phyloP scores from a whole-genome alignment of 2,329 filamentous ascomycete species.

The Diaporthe ampelina region DNA sequence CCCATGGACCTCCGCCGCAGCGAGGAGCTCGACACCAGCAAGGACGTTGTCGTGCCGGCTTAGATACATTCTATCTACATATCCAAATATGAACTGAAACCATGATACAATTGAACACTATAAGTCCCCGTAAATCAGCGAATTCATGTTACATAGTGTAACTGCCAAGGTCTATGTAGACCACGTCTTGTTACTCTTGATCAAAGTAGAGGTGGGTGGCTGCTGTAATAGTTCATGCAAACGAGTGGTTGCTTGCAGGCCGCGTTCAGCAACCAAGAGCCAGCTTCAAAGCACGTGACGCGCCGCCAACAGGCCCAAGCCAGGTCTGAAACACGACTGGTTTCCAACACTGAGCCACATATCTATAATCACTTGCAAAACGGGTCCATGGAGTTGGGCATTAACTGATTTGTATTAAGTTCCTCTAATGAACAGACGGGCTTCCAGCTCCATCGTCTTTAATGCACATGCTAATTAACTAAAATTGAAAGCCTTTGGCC shows the following conservation, averaged over 20 bases:
- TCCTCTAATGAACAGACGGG: conserved; percentile 43
- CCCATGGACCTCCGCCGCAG: conserved; percentile 78
- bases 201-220: background rate
- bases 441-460: conserved; percentile 40
- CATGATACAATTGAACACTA: background rate
- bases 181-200: background rate
- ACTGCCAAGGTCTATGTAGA: background rate
- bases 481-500: conserved; percentile 40
- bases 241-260: background rate
- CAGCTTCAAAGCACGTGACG: background rate
- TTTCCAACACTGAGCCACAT: background rate
- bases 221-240: background rate
- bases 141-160: background rate
- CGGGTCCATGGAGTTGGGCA: background rate
- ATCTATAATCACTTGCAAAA: background rate
- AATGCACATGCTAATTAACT: conserved; percentile 42
- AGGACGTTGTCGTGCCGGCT: conserved; percentile 58
- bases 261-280: background rate
- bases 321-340: background rate
- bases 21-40: conserved; percentile 74
- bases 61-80: conserved; percentile 15
- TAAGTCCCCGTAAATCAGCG: background rate
- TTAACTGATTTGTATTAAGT: conserved; percentile 45
- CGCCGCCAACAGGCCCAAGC: background rate
- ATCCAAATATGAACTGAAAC: too few relatives aligned